phyloP scores from a whole-genome alignment of 2,329 filamentous ascomycete genomes.

The Aspergillus piperis region DNA sequence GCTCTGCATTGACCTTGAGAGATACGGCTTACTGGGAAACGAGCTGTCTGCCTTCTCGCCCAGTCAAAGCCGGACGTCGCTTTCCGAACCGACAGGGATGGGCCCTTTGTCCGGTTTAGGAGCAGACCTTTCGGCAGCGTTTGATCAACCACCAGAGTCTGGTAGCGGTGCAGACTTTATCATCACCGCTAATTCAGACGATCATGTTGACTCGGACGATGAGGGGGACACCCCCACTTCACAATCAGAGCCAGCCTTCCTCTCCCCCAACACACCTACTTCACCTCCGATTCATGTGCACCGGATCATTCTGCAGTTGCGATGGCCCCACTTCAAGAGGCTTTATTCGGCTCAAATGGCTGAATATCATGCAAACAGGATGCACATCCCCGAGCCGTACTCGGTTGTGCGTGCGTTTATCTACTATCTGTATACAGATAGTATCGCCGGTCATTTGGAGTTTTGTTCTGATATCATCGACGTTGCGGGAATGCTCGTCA shows the following conservation, averaged over 20 bases:
- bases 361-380: constrained; percentile 93
- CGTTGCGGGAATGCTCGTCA: constrained; percentile 90
- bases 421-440: constrained; percentile 96
- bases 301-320: constrained; percentile 86
- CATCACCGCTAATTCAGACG: constrained; percentile 83
- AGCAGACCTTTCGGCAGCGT: constrained; percentile 79
- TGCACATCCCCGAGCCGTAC: constrained; percentile 98
- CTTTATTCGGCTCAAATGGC: constrained; percentile 94
- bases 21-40: constrained; percentile 87
- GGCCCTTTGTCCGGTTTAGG: constrained; percentile 68
- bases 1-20: constrained; percentile 86
- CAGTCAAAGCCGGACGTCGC: constrained; percentile 49
- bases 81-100: constrained; percentile 55
- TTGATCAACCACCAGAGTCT: constrained; percentile 80
- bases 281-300: constrained; percentile 91
- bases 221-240: constrained; percentile 33
- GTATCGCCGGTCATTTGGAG: constrained; percentile 66
- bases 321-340: constrained; percentile 95
- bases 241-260: constrained; percentile 34
- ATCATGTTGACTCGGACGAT: constrained; percentile 57
- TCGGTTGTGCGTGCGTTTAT: constrained; percentile 91
- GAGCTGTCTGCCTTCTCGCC: constrained; percentile 61
- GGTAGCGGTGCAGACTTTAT: constrained; percentile 89
- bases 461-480: constrained; percentile 69
- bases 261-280: constrained; percentile 49